Evolutionary conservation across 2,329 filamentous ascomycete genomes (phyloP), one percentile per base, ranked within the genome.

Genomic region (Elsinoe perseae): DNA sequence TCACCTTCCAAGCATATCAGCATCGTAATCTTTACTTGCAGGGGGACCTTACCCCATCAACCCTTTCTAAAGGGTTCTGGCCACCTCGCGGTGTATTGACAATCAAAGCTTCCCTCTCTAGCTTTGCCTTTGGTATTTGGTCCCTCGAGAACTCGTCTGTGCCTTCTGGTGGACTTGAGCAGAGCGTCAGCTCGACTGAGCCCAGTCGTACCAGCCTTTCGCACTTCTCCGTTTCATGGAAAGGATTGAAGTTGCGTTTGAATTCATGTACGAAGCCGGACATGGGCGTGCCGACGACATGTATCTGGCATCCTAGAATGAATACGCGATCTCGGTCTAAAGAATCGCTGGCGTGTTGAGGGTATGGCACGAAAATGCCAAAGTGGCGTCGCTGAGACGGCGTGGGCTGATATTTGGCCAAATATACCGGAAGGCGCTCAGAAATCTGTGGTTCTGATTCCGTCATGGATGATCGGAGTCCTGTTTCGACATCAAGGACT

Each of bases 321-420:
- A 27, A 21, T 12, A 25, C 4, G 9, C 23, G 9, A 7, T 30
- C 40, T 10, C 12, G 7, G 28, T 40, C 48, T 4, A 36, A 28
- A 42, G 30, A 20, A n/a, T 21, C 12, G 18, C 30, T 2, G 3
- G 40, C 48, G 10, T 43, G 12, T 12, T 14, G 14, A 16, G 27
- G 14, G 30, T 46, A 46, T n/a, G 56, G 50, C 5, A 57, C 42
- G 50, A 34, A 57, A 21, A 54, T 27, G 21, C 36, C 36, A 48
- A 57, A 57, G 30, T 57, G 56, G 9, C 50, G 50, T 9, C 56
- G 50, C 20, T 55, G 50, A n/a, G 38, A 36, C 2, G 50, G 25
- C 7, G 50, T 9, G 7, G 50, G 50, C 18, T 44, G 40, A 10
- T 27, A 52, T 16, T 52, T 44, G 32, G 43, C 42, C 3, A 57